Percentiles rank a stretch among this genome's conserved stretches.
These are phyloP conservation scores for Letharia lupina DNA, from an alignment of 495 filamentous ascomycete genomes.

Conservation along the genomic window DNA sequence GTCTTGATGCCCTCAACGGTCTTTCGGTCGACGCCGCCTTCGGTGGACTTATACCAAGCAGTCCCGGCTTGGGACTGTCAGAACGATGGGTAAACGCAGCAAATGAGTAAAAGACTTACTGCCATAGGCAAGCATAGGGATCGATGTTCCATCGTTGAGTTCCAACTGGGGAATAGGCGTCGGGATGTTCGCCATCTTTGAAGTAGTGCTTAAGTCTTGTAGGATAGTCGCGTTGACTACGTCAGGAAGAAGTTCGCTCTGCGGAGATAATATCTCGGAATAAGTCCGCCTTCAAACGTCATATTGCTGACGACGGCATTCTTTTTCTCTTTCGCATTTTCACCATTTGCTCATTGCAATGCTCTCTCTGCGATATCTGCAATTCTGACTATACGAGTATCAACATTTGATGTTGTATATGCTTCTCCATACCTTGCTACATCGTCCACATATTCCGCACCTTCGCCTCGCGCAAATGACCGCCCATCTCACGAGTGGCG, in stretches of 20 bases:
- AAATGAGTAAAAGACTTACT: conserved; percentile 25
- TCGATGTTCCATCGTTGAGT: conserved; percentile 63
- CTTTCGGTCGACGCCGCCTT: conserved; percentile 38
- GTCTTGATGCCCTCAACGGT: conserved; percentile 54
- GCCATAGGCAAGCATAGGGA: conserved; percentile 71
- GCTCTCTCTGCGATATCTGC: neutral
- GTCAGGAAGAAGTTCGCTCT: too few species aligned
- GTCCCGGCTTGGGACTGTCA: conserved; percentile 36
- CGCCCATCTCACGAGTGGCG: conserved; percentile 39
- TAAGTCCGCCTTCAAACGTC: conserved; percentile 9
- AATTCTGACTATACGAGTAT: conserved; percentile 7
- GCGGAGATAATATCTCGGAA: conserved; percentile 6
- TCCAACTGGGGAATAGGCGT: conserved; percentile 43
- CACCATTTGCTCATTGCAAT: neutral
- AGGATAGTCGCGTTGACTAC: too few species aligned
- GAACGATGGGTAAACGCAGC: neutral
- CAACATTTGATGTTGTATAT: conserved; percentile 25
- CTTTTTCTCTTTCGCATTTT: neutral
- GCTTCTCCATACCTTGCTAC: conserved; percentile 33
- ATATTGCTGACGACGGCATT: neutral
- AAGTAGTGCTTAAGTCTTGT: neutral
- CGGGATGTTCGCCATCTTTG: conserved; percentile 24
- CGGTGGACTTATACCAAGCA: conserved; percentile 46
- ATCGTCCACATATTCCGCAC: conserved; percentile 22
- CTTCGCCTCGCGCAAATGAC: conserved; percentile 45